Conservation (phyloP, 306 rosid genomes). For the Fagus crenata region DNA sequence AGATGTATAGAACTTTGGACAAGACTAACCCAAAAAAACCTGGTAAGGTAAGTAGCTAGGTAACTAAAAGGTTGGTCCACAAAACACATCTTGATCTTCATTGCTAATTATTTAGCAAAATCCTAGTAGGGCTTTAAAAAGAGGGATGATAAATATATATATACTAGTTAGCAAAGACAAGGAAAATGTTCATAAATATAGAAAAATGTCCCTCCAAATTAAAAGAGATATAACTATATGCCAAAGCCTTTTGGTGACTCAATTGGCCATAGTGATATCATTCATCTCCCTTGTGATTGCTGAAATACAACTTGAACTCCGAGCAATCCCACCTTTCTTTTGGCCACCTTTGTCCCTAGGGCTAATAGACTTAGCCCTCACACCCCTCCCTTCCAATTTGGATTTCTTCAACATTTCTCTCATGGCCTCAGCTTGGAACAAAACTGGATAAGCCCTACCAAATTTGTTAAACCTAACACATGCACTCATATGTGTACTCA, state of each 20-base stretch:
- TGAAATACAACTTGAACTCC: constrained; percentile 92
- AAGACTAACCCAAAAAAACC: background rate
- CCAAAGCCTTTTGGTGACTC: background rate
- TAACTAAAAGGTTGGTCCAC: background rate
- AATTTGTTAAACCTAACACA: constrained; percentile 79
- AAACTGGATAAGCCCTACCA: constrained; percentile 80
- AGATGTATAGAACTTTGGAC: background rate
- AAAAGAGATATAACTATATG: background rate
- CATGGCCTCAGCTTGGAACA: constrained; percentile 90
- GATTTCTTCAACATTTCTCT: constrained; percentile 83
- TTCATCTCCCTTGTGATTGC: constrained; percentile 67
- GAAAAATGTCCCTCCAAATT: background rate
- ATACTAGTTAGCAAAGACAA: background rate
- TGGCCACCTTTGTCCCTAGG: constrained; percentile 60
- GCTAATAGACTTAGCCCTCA: constrained; percentile 74
- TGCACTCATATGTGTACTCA: constrained; percentile 68
- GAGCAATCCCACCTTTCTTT: constrained; percentile 62
- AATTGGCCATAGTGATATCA: constrained; percentile 48
- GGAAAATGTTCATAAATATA: background rate
- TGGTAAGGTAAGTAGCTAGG: too few relatives aligned
- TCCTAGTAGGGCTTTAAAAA: background rate
- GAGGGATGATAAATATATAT: background rate
- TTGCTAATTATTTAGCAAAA: background rate
- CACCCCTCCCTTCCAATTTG: constrained; percentile 48
- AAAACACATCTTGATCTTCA: background rate